These are phyloP conservation scores for Leishmania lainsoni DNA, from an alignment of 208 protist species.

Conservation along the genomic window DNA sequence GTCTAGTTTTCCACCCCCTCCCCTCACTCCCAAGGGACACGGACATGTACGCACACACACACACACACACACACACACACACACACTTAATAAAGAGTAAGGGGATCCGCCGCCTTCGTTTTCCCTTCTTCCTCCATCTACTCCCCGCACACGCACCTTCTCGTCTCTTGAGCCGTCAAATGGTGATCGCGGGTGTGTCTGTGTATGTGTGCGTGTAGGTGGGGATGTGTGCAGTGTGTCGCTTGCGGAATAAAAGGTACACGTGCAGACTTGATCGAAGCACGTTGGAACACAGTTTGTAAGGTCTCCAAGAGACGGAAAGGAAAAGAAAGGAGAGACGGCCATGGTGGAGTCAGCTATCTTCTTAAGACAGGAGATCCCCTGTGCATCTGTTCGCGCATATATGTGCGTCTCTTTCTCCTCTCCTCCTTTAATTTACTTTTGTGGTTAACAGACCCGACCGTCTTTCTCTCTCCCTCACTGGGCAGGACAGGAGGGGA, in stretches of 20 bases:
- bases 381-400: background rate
- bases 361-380: background rate
- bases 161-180: background rate
- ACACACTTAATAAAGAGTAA: background rate
- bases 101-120: background rate
- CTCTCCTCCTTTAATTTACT: background rate
- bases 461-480: background rate
- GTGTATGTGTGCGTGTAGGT: background rate
- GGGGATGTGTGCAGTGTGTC: background rate
- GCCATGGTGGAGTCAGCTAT: background rate
- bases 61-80: too few relatives aligned
- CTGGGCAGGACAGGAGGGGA: background rate
- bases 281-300: background rate
- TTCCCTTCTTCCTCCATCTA: background rate
- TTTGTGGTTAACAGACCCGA: background rate
- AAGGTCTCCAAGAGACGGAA: background rate
- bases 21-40: background rate
- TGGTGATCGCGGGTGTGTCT: background rate
- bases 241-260: background rate
- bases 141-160: background rate
- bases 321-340: background rate
- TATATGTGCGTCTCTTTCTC: background rate
- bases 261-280: background rate
- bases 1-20: background rate
- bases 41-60: background rate